These are phyloP conservation scores for Rosa hybrid DNA, from an alignment of 331 rosid species.

Conservation along the genomic window DNA sequence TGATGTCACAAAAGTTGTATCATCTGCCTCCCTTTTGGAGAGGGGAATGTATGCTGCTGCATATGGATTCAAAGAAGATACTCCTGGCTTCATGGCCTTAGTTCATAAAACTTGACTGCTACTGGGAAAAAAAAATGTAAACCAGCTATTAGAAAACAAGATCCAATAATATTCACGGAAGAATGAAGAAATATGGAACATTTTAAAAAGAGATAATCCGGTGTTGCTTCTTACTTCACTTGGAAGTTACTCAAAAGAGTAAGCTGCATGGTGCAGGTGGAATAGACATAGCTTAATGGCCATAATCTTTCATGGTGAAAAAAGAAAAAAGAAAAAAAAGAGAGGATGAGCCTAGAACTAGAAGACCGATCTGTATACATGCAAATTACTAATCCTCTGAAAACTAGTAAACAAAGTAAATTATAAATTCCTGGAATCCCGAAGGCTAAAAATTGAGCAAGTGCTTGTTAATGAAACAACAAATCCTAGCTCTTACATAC, in stretches of 20 bases:
- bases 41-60: slow-evolving; percentile 79
- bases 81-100: slow-evolving; percentile 54
- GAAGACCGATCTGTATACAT: neutral
- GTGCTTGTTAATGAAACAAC: neutral
- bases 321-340: too few relatives aligned
- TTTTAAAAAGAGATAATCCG: neutral
- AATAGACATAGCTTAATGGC: neutral
- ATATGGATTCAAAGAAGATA: slow-evolving; percentile 74
- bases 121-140: neutral
- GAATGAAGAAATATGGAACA: neutral
- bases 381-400: neutral
- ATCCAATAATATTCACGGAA: neutral
- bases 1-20: slow-evolving; percentile 30
- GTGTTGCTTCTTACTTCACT: neutral
- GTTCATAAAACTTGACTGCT: slow-evolving; percentile 30
- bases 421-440: neutral
- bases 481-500: neutral
- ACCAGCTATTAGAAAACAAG: slow-evolving; percentile 14
- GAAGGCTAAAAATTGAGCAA: neutral
- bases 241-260: neutral
- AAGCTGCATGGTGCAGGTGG: neutral
- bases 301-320: too few relatives aligned
- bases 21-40: slow-evolving; percentile 47
- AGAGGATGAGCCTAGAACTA: too few relatives aligned
- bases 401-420: neutral